A percentile compares a stretch with the other conserved stretches of the same genome.
Conservation (phyloP, 306 rosid species). For the Rubus idaeus region DNA sequence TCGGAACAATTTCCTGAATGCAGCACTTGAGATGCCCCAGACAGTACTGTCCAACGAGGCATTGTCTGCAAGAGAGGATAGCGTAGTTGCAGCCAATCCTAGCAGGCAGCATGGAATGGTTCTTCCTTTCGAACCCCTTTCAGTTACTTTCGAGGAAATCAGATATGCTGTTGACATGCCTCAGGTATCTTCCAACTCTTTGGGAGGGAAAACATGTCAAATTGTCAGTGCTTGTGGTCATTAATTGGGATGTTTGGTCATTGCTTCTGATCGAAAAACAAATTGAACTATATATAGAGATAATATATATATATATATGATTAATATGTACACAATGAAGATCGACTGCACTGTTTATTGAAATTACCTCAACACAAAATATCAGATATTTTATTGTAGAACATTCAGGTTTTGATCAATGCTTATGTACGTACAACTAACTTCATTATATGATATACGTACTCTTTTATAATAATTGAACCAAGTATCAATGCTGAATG, state of each 20-base stretch:
- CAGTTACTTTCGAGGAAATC: slow-evolving; percentile 65
- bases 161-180: slow-evolving; percentile 80
- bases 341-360: too few species aligned
- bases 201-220: background rate
- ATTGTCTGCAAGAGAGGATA: slow-evolving; percentile 20
- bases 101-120: slow-evolving; percentile 55
- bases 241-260: too few species aligned
- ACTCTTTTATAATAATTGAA: background rate
- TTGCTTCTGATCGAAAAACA: too few species aligned
- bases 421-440: too few species aligned
- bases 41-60: slow-evolving; percentile 55
- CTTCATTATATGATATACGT: background rate
- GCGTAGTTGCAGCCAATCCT: background rate
- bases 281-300: too few species aligned
- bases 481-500: background rate
- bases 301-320: too few species aligned
- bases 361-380: background rate
- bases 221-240: too few species aligned
- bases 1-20: slow-evolving; percentile 10
- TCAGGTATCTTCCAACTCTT: slow-evolving; percentile 41
- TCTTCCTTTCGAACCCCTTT: slow-evolving; percentile 79
- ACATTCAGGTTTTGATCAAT: background rate
- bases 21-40: slow-evolving; percentile 57
- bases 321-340: too few species aligned
- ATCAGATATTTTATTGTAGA: background rate